Conservation (phyloP, 2,329 filamentous ascomycete species). For the Aureobasidium uvarum region DNA sequence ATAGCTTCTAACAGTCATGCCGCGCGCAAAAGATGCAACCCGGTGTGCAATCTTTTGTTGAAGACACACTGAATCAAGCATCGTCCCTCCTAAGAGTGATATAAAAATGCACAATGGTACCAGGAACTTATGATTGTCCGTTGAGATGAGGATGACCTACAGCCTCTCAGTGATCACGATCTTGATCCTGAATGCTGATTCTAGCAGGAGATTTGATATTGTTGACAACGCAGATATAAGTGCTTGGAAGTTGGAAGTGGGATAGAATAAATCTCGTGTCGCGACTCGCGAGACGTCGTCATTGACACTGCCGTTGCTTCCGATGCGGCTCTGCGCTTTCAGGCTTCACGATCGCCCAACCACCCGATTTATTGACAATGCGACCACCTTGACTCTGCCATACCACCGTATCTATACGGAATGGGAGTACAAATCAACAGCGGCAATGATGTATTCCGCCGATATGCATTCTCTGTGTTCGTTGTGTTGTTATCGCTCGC, state of each 20-base stretch:
- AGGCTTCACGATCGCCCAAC: constrained; percentile 11
- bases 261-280: not conserved
- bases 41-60: too few relatives aligned
- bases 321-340: constrained; percentile 22
- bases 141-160: too few relatives aligned
- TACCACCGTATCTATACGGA: not conserved
- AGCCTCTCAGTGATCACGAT: too few relatives aligned
- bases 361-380: constrained; percentile 7
- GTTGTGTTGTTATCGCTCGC: not conserved
- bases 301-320: constrained; percentile 20
- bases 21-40: too few relatives aligned
- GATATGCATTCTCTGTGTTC: not conserved
- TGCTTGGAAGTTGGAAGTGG: not conserved
- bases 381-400: not conserved
- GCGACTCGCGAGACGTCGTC: constrained; percentile 20
- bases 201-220: too few relatives aligned
- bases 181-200: too few relatives aligned
- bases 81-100: too few relatives aligned
- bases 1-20: too few relatives aligned
- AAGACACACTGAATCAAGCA: too few relatives aligned
- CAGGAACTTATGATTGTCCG: too few relatives aligned
- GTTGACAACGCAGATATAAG: not conserved
- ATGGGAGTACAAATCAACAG: not conserved
- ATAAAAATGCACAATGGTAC: too few relatives aligned
- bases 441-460: not conserved